Evolutionary conservation across 2,329 filamentous ascomycete genomes (phyloP), one percentile per base, ranked within the genome.

Genomic region (Paecilomyces sp.): DNA sequence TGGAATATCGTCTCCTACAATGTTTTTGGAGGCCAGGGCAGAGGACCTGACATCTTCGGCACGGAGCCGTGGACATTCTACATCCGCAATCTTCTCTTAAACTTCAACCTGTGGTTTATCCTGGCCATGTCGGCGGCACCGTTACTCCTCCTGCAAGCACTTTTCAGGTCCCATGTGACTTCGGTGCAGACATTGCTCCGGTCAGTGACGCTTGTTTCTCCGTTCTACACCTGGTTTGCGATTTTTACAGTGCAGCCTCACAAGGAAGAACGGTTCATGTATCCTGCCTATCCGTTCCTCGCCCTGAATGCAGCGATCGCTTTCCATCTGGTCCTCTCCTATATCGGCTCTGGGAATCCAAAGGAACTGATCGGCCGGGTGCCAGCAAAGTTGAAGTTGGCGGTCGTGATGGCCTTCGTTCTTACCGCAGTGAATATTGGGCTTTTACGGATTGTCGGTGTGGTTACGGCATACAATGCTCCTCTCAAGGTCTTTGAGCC

Each of bases 191-290:
- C 87, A 0, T 83, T 89, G 0, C 76, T 96, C 58, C 87, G 92
- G 36, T 90, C 88, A 9, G 68, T 95, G 55, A 84, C 93, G 22
- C 91, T 96, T 65, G 80, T 93, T 58, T 78, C 85, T 0, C 94
- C 94, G 0, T 96, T 97, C 75, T 99, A 97, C 72, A 82, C 97
- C 70, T 99, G 94, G 94, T 83, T 99, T 30, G 84, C 77, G 3
- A 94, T 97, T 63, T 97, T 99, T 77, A 93, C 90, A 0, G 72
- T 89, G 8, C 94, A 99, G 71, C 91, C 94, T 15, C 94, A 99
- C 77, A 99, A 99, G 70, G 94, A 99, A 73, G 94, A 99, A 76
- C 84, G 94, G 6, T 99, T 99, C 79, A 97, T 99, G 92, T 99
- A 96, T 69, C 94, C 94, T 0, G 90, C 86, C 1, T 99, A 99